Evolutionary conservation across 805 yeast species (phyloP).

Genomic region (Sugiyamaella chiloensis): DNA sequence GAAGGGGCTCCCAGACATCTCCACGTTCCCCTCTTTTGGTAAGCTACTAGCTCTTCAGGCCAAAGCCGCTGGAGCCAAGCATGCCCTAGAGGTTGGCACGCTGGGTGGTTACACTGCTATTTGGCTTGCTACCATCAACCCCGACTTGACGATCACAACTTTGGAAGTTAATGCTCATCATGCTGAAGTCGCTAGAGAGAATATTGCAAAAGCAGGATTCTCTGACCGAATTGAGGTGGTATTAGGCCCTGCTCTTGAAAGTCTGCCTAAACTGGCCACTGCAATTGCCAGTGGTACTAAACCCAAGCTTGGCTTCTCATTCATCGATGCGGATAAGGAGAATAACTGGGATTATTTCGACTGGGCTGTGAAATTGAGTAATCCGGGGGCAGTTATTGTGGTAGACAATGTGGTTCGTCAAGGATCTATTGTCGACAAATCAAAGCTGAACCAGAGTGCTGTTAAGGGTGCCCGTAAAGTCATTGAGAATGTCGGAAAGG

Average conservation of each 20-base stretch:
- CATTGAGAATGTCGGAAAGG: constrained; percentile 11
- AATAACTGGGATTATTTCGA: constrained; percentile 15
- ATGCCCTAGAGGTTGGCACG: constrained; percentile 18
- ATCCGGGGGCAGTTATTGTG: constrained; percentile 11
- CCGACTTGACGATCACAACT: constrained; percentile 10
- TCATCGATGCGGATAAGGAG: constrained; percentile 20
- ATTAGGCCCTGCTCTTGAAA: constrained; percentile 19
- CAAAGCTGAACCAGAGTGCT: not conserved
- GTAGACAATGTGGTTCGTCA: constrained; percentile 18
- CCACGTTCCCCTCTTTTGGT: constrained; percentile 15
- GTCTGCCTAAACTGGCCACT: constrained; percentile 12
- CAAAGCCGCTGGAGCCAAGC: constrained; percentile 11
- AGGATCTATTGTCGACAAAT: constrained; percentile 9
- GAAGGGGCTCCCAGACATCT: constrained; percentile 17
- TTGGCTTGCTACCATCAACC: constrained; percentile 16
- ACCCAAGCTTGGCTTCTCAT: constrained; percentile 14
- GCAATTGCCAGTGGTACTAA: constrained; percentile 1
- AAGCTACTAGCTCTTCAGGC: constrained; percentile 14
- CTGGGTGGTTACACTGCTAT: constrained; percentile 20
- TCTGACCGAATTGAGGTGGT: constrained; percentile 18
- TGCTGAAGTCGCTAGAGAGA: constrained; percentile 19
- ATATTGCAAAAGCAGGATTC: constrained; percentile 18
- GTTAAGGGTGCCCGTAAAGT: constrained; percentile 12
- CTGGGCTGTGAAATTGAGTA: constrained; percentile 17
- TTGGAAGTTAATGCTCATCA: constrained; percentile 15